Base-by-base conservation (phyloP, 2,329 filamentous ascomycete genomes). In the Colletotrichum tanaceti region DNA sequence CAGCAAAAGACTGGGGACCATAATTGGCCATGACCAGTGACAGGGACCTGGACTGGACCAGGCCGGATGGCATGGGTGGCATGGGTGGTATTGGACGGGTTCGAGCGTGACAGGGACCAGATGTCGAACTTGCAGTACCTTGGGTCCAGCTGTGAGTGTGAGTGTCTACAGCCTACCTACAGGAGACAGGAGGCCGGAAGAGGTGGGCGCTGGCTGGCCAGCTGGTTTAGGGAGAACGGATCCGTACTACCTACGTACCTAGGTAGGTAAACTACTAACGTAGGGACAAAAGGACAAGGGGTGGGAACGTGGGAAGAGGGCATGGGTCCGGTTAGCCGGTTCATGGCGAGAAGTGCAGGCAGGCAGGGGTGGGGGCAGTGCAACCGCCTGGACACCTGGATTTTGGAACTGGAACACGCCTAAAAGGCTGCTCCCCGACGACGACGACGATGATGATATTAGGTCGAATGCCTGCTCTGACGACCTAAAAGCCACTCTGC, bases 81-180 rank as follows among this genome's bases (percentile, higher is more conserved):
- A 68, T 68, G 65, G 65, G 55, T 68, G 50, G 65, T 57, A 68
- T 68, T 65, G 65, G 65, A 68, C 62, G 65, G 65, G 65, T 35
- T 58, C 49, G 52, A 50, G 44, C 41, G 49, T 50, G 65, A 68
- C 65, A 68, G 55, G 65, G 62, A 49, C 54, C 54, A 58, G 39
- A 49, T 59, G 62, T 65, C 62, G 38, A 65, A 58, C 62, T 44
- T 57, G 44, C 57, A 53, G 32, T 35, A 35, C 32, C 32, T 35
- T 35, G 10, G 50, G 28, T 38, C 57, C 28, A 59, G 32, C 44
- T 47, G 44, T 39, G 57, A 44, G 43, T 49, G 43, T 22, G 39
- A 52, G 24, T 11, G n/a, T 20, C 35, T n/a, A n/a, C n/a, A n/a
- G n/a, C n/a, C n/a, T n/a, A n/a, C n/a, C n/a, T n/a, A n/a, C n/a